Conservation (phyloP, 352 stramenopile species). For the Phytopythium litorale region DNA sequence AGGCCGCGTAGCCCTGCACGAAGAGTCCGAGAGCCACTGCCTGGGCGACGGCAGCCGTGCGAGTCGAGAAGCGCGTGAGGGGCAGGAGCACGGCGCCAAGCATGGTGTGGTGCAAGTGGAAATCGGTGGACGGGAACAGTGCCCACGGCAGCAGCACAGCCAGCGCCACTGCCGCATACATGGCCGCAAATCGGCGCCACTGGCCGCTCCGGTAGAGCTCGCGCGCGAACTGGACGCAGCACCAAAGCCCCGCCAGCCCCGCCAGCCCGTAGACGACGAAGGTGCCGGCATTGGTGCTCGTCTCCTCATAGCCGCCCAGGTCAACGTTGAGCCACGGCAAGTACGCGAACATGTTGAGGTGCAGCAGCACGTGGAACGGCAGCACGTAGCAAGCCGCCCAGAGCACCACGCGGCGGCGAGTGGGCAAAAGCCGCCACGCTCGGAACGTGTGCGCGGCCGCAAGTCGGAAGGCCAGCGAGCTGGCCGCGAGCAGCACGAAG, state of each 20-base stretch:
- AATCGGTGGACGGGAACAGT: conserved; percentile 52
- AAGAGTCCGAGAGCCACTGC: conserved; percentile 50
- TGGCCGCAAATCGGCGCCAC: conserved; percentile 32
- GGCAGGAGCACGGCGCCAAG: conserved; percentile 56
- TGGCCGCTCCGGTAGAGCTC: conserved; percentile 36
- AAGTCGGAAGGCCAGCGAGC: conserved; percentile 36
- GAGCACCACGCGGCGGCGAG: conserved; percentile 35
- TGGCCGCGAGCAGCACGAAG: conserved; percentile 56
- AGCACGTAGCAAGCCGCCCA: conserved; percentile 65
- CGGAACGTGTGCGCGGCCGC: conserved; percentile 42
- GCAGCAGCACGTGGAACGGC: conserved; percentile 66
- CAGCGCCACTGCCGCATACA: conserved; percentile 31
- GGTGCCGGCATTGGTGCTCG: conserved; percentile 39
- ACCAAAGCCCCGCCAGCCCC: conserved; percentile 22
- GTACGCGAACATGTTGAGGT: conserved; percentile 74
- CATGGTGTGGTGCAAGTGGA: conserved; percentile 80
- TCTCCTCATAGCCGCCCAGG: conserved; percentile 57
- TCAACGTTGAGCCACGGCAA: conserved; percentile 72
- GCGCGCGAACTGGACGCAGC: conserved; percentile 31
- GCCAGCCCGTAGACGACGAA: conserved; percentile 56
- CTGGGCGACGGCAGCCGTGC: conserved; percentile 49
- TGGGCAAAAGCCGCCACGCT: conserved; percentile 26
- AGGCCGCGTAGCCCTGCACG: conserved; percentile 71
- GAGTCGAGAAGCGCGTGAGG: conserved; percentile 65
- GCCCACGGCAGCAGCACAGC: conserved; percentile 37